Percentiles rank a stretch among this genome's conserved stretches.
Evolutionary conservation across 108 stramenopile genomes (phyloP).

Genomic region (Nannochloropsis gaditana): DNA sequence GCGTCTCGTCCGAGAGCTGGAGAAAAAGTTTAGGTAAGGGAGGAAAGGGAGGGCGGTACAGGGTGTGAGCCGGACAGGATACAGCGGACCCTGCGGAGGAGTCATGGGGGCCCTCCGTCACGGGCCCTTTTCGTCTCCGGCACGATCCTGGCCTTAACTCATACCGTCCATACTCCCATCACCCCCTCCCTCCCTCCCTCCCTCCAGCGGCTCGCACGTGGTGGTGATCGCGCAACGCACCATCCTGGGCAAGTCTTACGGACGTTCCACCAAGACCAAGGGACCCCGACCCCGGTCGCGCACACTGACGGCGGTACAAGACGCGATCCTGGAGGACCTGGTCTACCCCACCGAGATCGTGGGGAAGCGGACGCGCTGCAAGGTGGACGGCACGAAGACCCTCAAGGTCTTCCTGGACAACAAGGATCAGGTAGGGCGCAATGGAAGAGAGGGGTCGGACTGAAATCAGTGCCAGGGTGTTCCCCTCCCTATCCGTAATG

Average conservation of each 20-base stretch:
- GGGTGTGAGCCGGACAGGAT: background rate
- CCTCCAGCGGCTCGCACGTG: constrained; percentile 75
- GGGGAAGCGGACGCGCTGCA: constrained; percentile 97
- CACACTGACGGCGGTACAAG: constrained; percentile 94
- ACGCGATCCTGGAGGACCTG: constrained; percentile 96
- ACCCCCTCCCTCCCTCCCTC: background rate
- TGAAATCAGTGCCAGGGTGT: background rate
- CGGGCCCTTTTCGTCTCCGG: background rate
- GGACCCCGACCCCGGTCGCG: constrained; percentile 92
- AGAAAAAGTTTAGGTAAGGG: constrained; percentile 91
- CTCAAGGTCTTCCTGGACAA: constrained; percentile 91
- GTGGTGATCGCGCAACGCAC: constrained; percentile 94
- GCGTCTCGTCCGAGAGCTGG: constrained; percentile 92
- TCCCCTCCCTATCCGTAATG: background rate
- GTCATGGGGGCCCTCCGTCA: background rate
- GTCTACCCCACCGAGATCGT: constrained; percentile 98
- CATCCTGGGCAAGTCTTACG: constrained; percentile 89
- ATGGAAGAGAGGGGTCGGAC: background rate
- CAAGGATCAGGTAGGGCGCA: constrained; percentile 64
- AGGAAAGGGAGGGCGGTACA: background rate
- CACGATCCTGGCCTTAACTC: background rate
- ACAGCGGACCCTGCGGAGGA: too few species aligned
- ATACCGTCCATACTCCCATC: background rate
- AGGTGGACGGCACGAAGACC: constrained; percentile 89
- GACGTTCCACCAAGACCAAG: constrained; percentile 74